Percentiles rank a stretch among this genome's conserved stretches.
These are phyloP conservation scores for Mortierella sp. DNA, from an alignment of 371 early-diverging fungal species.

Conservation along the genomic window DNA sequence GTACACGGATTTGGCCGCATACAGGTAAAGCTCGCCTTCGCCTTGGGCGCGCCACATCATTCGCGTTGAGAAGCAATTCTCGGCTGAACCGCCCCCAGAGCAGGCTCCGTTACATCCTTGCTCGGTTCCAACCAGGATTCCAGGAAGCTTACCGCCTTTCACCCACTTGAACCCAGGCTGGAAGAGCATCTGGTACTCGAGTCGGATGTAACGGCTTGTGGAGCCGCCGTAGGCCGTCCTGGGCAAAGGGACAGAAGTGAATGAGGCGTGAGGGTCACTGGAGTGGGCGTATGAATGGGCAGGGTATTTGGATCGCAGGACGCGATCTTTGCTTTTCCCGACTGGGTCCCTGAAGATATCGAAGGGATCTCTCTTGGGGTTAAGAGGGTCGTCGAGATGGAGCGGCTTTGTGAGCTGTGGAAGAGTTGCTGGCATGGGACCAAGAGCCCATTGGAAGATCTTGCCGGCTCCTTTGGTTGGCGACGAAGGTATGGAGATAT, in stretches of 20 bases:
- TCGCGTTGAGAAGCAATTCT: constrained; percentile 69
- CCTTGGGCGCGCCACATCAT: constrained; percentile 72
- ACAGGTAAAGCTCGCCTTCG: constrained; percentile 72
- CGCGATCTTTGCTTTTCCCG: neutral
- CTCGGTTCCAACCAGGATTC: constrained; percentile 58
- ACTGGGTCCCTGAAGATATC: constrained; percentile 13
- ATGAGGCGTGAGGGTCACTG: constrained; percentile 11
- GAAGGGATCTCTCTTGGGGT: constrained; percentile 14
- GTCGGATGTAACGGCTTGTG: constrained; percentile 20
- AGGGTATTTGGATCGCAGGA: constrained; percentile 27
- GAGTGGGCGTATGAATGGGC: constrained; percentile 21
- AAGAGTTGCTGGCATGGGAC: constrained; percentile 8
- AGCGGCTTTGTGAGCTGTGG: constrained; percentile 6
- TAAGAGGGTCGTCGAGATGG: constrained; percentile 1
- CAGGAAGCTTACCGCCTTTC: constrained; percentile 61
- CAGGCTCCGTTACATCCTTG: constrained; percentile 58
- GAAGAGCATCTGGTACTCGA: constrained; percentile 36
- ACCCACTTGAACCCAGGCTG: constrained; percentile 40
- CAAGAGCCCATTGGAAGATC: constrained; percentile 18
- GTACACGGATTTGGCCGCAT: constrained; percentile 62
- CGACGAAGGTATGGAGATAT: neutral
- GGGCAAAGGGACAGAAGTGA: constrained; percentile 16
- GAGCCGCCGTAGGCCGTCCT: constrained; percentile 10
- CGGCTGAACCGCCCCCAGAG: constrained; percentile 66
- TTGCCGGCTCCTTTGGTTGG: neutral